Conservation (phyloP, 2,329 filamentous ascomycete species). For the Verticillium klebahnii region DNA sequence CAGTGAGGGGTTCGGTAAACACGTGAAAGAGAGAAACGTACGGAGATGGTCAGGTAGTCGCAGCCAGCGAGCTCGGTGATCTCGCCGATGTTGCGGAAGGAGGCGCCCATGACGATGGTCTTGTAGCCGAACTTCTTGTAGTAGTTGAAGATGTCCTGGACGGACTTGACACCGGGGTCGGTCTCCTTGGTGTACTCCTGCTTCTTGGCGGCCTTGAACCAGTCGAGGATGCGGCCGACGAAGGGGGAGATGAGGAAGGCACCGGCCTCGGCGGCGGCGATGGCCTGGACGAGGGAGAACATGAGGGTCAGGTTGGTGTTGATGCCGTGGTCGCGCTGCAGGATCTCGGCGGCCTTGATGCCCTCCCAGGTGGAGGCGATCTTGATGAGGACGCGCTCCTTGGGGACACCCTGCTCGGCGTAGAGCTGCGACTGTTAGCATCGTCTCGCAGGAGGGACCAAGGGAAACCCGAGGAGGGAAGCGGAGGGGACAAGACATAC, state of each 20-base stretch:
- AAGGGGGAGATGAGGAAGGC: constrained; percentile 99
- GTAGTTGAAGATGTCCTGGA: constrained; percentile 97
- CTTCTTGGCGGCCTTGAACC: constrained; percentile 96
- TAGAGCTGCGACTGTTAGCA: constrained; percentile 64
- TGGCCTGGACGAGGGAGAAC: constrained; percentile 94
- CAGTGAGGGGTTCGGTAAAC: neutral
- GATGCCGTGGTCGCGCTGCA: constrained; percentile 91
- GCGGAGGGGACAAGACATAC: constrained; percentile 44
- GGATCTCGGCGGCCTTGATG: constrained; percentile 96
- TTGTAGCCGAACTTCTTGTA: constrained; percentile 99
- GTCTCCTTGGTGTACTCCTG: constrained; percentile 86
- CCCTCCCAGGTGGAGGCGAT: constrained; percentile 99
- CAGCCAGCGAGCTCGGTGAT: constrained; percentile 98
- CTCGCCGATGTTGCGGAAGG: constrained; percentile 93
- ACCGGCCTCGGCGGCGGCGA: constrained; percentile 89
- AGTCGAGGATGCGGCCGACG: constrained; percentile 98
- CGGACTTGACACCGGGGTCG: constrained; percentile 94
- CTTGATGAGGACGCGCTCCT: constrained; percentile 97
- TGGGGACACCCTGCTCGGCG: constrained; percentile 83
- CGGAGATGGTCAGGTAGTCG: constrained; percentile 97
- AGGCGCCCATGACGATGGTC: constrained; percentile 99
- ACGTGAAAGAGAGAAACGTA: constrained; percentile 40
- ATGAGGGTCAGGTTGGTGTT: constrained; percentile 99
- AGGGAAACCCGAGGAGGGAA: neutral
- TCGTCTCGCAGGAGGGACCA: neutral